phyloP scores from a whole-genome alignment of 106 monocot genomes.

The Agapanthus africanus region DNA sequence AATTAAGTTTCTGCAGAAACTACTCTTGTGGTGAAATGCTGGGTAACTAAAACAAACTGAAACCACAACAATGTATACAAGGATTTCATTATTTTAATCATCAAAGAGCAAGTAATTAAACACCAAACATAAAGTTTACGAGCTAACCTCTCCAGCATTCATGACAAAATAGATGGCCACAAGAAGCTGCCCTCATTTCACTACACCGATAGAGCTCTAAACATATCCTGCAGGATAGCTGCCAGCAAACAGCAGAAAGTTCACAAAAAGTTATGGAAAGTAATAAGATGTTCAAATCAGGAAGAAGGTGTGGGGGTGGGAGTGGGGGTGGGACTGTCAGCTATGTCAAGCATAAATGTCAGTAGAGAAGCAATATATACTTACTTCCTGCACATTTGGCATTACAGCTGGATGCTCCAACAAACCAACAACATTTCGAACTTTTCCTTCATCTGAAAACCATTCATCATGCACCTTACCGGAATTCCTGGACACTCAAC shows the following conservation, averaged over 20 bases:
- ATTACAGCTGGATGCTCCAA: background rate
- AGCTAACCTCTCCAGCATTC: constrained; percentile 1
- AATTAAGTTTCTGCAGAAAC: no score
- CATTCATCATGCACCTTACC: background rate
- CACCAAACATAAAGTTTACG: background rate
- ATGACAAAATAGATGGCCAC: background rate
- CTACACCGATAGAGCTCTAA: background rate
- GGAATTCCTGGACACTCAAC: background rate
- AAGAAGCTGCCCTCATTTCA: background rate
- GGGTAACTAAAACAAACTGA: no score
- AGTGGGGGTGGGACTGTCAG: no score
- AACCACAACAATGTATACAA: no score
- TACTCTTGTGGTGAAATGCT: no score
- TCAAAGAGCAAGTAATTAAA: no score
- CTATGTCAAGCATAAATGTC: background rate
- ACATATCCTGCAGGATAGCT: background rate
- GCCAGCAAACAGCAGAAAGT: background rate
- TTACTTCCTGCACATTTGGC: background rate
- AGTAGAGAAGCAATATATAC: background rate
- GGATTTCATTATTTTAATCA: no score
- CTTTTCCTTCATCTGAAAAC: background rate
- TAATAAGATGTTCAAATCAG: no score
- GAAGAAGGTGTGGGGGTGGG: no score
- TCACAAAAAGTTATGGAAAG: background rate
- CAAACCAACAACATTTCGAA: background rate